These are phyloP conservation scores for Salix purpurea DNA, from an alignment of 345 rosid genomes.

Conservation along the genomic window DNA sequence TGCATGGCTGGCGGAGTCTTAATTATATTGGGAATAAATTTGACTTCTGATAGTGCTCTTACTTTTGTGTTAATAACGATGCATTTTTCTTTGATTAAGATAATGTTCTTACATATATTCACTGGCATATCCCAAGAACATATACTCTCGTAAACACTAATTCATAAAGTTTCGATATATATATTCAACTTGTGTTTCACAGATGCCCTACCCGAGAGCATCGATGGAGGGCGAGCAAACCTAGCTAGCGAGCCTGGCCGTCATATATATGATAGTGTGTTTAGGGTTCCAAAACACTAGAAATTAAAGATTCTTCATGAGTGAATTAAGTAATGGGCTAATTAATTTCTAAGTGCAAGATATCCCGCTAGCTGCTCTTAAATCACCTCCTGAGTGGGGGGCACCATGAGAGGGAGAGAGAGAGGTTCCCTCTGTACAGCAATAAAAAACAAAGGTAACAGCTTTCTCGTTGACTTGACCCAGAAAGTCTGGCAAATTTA, in stretches of 20 bases:
- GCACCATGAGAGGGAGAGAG: conserved; percentile 27
- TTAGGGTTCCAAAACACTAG: not conserved
- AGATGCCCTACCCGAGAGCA: not conserved
- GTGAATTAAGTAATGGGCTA: not conserved
- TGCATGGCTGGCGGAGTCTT: not conserved
- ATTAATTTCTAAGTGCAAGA: conserved; percentile 4
- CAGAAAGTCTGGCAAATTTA: conserved; percentile 53
- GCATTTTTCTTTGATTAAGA: not conserved
- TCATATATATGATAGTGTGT: not conserved
- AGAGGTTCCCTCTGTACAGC: not conserved
- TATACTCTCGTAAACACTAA: not conserved
- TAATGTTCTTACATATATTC: not conserved
- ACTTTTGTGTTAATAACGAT: not conserved
- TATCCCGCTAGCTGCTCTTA: conserved; percentile 7
- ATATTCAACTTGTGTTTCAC: not conserved
- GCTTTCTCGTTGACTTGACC: conserved; percentile 70
- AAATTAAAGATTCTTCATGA: not conserved
- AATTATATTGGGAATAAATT: not conserved
- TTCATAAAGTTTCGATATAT: not conserved
- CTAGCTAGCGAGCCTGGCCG: not conserved
- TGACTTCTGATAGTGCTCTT: not conserved
- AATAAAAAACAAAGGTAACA: conserved; percentile 15
- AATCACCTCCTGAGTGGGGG: conserved; percentile 37
- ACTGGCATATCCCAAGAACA: no score
- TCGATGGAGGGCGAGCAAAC: not conserved